Evolutionary conservation across 2,329 filamentous ascomycete genomes (phyloP).

Genomic region (Exophiala sp.): DNA sequence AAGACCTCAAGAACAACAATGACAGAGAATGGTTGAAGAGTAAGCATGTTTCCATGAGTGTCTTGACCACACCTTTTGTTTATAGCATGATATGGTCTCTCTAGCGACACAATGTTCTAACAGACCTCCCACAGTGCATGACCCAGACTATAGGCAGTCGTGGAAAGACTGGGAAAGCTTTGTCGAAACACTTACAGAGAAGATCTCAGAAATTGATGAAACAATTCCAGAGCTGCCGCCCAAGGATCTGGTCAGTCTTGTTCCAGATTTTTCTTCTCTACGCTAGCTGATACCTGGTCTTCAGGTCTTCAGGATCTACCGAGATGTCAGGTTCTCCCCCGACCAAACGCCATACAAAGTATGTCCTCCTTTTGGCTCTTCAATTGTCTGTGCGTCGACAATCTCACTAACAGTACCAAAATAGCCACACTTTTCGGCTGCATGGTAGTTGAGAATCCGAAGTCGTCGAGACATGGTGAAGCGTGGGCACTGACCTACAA

Average conservation of each 20-base stretch:
- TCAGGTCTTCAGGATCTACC: slow-evolving; percentile 77
- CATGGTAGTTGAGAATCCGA: slow-evolving; percentile 55
- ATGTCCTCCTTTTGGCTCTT: slow-evolving; percentile 29
- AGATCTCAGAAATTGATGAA: slow-evolving; percentile 68
- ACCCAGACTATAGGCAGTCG: slow-evolving; percentile 72
- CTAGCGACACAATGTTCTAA: slow-evolving; percentile 1
- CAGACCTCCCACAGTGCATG: slow-evolving; percentile 57
- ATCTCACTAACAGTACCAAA: slow-evolving; percentile 12
- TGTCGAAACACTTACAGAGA: slow-evolving; percentile 67
- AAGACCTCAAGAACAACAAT: slow-evolving; percentile 59
- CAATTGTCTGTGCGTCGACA: slow-evolving; percentile 25
- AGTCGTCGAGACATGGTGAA: not conserved
- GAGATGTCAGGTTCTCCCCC: slow-evolving; percentile 73
- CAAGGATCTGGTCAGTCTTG: slow-evolving; percentile 67
- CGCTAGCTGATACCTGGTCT: slow-evolving; percentile 11
- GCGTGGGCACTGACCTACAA: not conserved
- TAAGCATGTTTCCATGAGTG: slow-evolving; percentile 32
- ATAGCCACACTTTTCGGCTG: slow-evolving; percentile 76
- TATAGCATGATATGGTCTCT: not conserved
- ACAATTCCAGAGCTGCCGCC: slow-evolving; percentile 82
- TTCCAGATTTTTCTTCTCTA: not conserved
- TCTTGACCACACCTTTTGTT: not conserved
- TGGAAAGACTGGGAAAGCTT: slow-evolving; percentile 80
- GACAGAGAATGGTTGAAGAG: slow-evolving; percentile 63
- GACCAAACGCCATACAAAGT: slow-evolving; percentile 88